Evolutionary conservation across 202 grass and related monocot genomes (phyloP), one percentile per base, ranked within the genome.

Genomic region (Setaria viridis): DNA sequence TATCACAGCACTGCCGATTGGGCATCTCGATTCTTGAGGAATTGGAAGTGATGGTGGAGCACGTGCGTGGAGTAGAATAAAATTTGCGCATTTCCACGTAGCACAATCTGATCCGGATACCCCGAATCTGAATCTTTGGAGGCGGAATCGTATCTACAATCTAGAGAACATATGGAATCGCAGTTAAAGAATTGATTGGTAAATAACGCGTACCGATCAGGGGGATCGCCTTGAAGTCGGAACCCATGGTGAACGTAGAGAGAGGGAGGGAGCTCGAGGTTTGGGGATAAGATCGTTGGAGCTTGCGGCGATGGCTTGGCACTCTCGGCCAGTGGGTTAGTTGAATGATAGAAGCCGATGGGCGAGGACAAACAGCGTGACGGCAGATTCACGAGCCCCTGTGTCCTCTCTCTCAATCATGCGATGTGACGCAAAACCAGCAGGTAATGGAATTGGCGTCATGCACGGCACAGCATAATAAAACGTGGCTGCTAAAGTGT

Each of bases 171-270:
- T 33, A 79, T 29, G 2, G 30, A 12, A 53, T 34, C 67, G 11
- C 6, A 37, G 48, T 42, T 14, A 20, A 89, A 30, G 0, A 29
- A 37, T 45, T 6, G 5, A 6, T 62, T 41, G 13, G 19, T 0
- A 29, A 1, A 13, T 13, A 46, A 48, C 2, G 4, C 83, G 5
- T 89, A 93, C 93, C 93, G 19, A 95, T 93, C 66, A 95, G 67
- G 21, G 93, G 91, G 41, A 95, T 95, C 48, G 86, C 77, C 72
- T 88, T 89, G 91, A 95, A 95, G 78, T 90, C 89, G 89, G 89
- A 93, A 39, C 78, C 89, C 94, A 93, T 95, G 84, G 17, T 42
- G 63, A 6, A 0, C 2, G 4, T 9, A 35, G 55, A 70, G 62
- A 35, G 55, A 70, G 62, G 56, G 49, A 20, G 35, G 29, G 1